These are phyloP conservation scores for Clavispora asparagi DNA, from an alignment of 805 yeast genomes.

Conservation along the genomic window DNA sequence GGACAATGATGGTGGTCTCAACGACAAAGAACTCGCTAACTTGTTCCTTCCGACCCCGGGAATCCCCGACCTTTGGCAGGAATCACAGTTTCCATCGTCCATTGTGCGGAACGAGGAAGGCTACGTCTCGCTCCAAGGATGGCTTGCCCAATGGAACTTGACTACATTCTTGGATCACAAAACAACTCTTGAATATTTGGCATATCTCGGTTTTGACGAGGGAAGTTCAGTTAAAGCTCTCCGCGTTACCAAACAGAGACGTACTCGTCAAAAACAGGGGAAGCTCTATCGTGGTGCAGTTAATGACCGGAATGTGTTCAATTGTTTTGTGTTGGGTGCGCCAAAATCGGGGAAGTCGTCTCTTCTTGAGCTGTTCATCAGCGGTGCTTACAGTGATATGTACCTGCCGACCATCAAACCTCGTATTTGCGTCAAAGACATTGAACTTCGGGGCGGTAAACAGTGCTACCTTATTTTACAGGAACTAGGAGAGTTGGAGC, in stretches of 20 bases:
- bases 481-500: conserved; percentile 83
- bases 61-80: conserved; percentile 80
- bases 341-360: conserved; percentile 86
- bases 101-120: conserved; percentile 91
- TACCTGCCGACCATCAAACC: conserved; percentile 83
- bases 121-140: conserved; percentile 88
- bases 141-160: conserved; percentile 99
- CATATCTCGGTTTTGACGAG: conserved; percentile 82
- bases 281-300: conserved; percentile 59
- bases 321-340: conserved; percentile 83
- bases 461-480: conserved; percentile 90
- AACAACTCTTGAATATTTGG: conserved; percentile 82
- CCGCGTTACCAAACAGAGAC: conserved; percentile 78
- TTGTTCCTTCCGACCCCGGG: conserved; percentile 92
- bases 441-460: conserved; percentile 90
- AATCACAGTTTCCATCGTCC: conserved; percentile 77
- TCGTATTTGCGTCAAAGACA: conserved; percentile 81
- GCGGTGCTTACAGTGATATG: conserved; percentile 61
- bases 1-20: conserved; percentile 95
- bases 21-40: conserved; percentile 59
- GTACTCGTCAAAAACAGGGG: conserved; percentile 62
- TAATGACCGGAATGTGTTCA: conserved; percentile 84
- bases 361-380: conserved; percentile 73
- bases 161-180: conserved; percentile 82
- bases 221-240: conserved; percentile 41